A percentile compares a stretch with the other conserved stretches of the same genome.
phyloP scores from a whole-genome alignment of 768 basidiomycete genomes.

The Trametes maxima region DNA sequence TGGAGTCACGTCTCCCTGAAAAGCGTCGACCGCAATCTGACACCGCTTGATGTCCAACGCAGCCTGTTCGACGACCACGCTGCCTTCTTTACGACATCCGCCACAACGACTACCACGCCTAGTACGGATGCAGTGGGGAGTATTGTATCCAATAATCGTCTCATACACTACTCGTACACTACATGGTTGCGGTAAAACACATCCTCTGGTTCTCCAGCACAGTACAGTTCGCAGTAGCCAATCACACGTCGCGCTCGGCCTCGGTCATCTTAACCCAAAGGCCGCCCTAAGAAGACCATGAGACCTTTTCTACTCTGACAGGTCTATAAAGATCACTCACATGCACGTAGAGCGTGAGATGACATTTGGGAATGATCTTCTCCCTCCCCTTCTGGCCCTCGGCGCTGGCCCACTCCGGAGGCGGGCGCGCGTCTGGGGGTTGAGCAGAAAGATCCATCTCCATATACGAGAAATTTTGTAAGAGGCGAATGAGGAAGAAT shows the following conservation, averaged over 20 bases:
- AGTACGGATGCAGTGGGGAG: neutral
- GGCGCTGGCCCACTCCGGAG: constrained; percentile 37
- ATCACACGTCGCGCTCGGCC: constrained; percentile 17
- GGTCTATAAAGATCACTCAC: constrained; percentile 21
- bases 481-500: constrained; percentile 53
- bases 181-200: too few species aligned
- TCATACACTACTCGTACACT: too few species aligned
- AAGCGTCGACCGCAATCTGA: neutral
- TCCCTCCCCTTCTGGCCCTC: constrained; percentile 43
- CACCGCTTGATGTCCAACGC: constrained; percentile 4
- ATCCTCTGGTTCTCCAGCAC: too few species aligned
- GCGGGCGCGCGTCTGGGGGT: constrained; percentile 33
- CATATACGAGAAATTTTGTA: constrained; percentile 51
- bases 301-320: neutral
- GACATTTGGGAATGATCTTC: constrained; percentile 40
- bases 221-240: neutral
- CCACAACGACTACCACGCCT: neutral
- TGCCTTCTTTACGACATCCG: constrained; percentile 3
- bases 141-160: too few species aligned
- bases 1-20: too few species aligned
- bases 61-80: neutral
- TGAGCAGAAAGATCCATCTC: constrained; percentile 42
- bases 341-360: constrained; percentile 46
- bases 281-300: constrained; percentile 25
- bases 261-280: constrained; percentile 34